Conservation (phyloP, 805 yeast species). For the Yarrowia sp. region DNA sequence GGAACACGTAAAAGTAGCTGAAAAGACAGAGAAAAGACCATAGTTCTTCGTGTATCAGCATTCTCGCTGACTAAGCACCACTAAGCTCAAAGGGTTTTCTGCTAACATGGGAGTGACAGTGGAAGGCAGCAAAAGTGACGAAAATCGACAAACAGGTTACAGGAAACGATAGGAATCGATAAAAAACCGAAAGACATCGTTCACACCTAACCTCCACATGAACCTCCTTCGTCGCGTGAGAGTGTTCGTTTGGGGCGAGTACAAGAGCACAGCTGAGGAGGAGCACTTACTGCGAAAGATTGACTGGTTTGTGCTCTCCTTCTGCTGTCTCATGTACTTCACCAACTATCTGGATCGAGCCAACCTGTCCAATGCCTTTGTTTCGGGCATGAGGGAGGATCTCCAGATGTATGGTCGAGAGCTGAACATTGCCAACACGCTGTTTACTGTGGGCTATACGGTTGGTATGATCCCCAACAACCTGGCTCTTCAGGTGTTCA, state of each 20-base stretch:
- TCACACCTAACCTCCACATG: neutral
- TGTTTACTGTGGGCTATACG: slow-evolving; percentile 56
- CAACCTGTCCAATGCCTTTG: slow-evolving; percentile 61
- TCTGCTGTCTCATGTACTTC: slow-evolving; percentile 52
- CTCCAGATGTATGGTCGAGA: slow-evolving; percentile 55
- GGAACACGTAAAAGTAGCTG: neutral
- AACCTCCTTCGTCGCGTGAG: neutral
- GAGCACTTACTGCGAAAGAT: slow-evolving; percentile 50
- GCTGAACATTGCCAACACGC: slow-evolving; percentile 56
- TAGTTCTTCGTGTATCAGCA: too few relatives aligned
- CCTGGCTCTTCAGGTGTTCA: slow-evolving; percentile 49
- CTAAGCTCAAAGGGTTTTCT: slow-evolving; percentile 13
- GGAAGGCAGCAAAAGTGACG: too few relatives aligned
- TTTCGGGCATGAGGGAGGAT: slow-evolving; percentile 63
- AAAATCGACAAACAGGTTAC: too few relatives aligned
- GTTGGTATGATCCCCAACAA: slow-evolving; percentile 56
- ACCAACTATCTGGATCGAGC: slow-evolving; percentile 61
- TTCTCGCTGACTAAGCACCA: too few relatives aligned
- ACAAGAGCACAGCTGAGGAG: slow-evolving; percentile 43
- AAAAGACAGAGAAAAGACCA: neutral
- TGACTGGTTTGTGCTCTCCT: slow-evolving; percentile 49
- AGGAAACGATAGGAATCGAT: too few relatives aligned
- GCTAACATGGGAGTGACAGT: too few relatives aligned
- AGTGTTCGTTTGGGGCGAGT: slow-evolving; percentile 32
- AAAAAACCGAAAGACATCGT: too few relatives aligned